These are phyloP conservation scores for Aspergillus indologenus DNA, from an alignment of 495 filamentous ascomycete species.

Conservation along the genomic window DNA sequence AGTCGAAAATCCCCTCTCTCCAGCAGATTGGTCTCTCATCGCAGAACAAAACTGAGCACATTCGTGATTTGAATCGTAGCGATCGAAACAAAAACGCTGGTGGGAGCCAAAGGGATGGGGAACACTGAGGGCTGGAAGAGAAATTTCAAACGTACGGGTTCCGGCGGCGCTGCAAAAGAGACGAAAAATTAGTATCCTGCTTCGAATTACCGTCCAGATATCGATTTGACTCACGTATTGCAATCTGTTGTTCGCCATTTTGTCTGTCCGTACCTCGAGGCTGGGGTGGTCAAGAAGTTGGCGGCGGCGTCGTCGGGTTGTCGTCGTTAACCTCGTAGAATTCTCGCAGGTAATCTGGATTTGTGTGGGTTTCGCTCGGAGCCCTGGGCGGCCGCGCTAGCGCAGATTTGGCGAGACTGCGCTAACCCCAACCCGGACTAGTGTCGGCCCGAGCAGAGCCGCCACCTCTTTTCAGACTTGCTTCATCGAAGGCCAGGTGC, in stretches of 20 bases:
- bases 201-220: neutral
- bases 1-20: slow-evolving; percentile 4
- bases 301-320: slow-evolving; percentile 56
- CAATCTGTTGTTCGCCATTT: slow-evolving; percentile 68
- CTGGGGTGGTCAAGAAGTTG: slow-evolving; percentile 40
- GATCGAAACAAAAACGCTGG: slow-evolving; percentile 6
- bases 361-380: slow-evolving; percentile 51
- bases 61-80: slow-evolving; percentile 15
- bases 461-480: slow-evolving; percentile 39
- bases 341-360: slow-evolving; percentile 39
- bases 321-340: slow-evolving; percentile 51
- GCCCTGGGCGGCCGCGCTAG: slow-evolving; percentile 40
- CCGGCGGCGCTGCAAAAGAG: slow-evolving; percentile 63
- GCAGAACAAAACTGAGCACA: slow-evolving; percentile 3
- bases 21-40: slow-evolving; percentile 11
- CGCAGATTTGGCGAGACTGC: slow-evolving; percentile 47
- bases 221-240: slow-evolving; percentile 60
- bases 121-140: slow-evolving; percentile 14
- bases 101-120: neutral
- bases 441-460: slow-evolving; percentile 28
- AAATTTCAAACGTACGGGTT: slow-evolving; percentile 71
- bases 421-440: slow-evolving; percentile 36
- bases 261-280: slow-evolving; percentile 49
- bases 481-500: slow-evolving; percentile 30
- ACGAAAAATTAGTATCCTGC: slow-evolving; percentile 24